Evolutionary conservation across 2,329 filamentous ascomycete genomes (phyloP).

Genomic region (Macrophomina phaseolina): DNA sequence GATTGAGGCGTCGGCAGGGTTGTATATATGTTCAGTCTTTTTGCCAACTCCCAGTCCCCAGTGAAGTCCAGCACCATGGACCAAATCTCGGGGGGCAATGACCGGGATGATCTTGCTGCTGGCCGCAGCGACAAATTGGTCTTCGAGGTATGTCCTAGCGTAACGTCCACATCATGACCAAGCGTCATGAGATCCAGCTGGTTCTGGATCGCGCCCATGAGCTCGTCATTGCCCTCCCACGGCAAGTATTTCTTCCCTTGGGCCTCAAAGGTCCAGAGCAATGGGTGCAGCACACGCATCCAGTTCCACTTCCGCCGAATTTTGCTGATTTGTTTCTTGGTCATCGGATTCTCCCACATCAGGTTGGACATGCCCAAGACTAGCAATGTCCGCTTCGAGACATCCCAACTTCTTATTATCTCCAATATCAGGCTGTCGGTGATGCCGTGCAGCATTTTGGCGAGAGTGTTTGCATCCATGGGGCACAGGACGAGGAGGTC

Average conservation of each 20-base stretch:
- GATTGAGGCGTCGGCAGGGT: constrained; percentile 74
- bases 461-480: constrained; percentile 81
- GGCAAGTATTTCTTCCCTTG: constrained; percentile 54
- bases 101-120: constrained; percentile 33
- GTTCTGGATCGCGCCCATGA: constrained; percentile 77
- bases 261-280: constrained; percentile 78
- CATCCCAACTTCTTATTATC: constrained; percentile 84
- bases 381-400: constrained; percentile 81
- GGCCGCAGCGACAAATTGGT: constrained; percentile 12
- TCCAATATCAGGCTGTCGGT: constrained; percentile 82
- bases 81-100: constrained; percentile 85
- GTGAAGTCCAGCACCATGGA: constrained; percentile 83
- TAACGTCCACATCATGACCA: constrained; percentile 69
- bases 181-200: constrained; percentile 77
- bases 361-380: constrained; percentile 87
- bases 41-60: constrained; percentile 89
- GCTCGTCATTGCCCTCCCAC: constrained; percentile 66
- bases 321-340: constrained; percentile 84
- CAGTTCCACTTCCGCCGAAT: constrained; percentile 84
- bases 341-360: constrained; percentile 91
- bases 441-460: constrained; percentile 85
- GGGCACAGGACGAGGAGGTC: constrained; percentile 84
- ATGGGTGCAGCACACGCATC: constrained; percentile 77
- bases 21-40: constrained; percentile 79
- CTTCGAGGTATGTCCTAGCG: constrained; percentile 41